These are phyloP conservation scores for Colletotrichum chrysophilum DNA, from an alignment of 2,329 filamentous ascomycete species.

Conservation along the genomic window DNA sequence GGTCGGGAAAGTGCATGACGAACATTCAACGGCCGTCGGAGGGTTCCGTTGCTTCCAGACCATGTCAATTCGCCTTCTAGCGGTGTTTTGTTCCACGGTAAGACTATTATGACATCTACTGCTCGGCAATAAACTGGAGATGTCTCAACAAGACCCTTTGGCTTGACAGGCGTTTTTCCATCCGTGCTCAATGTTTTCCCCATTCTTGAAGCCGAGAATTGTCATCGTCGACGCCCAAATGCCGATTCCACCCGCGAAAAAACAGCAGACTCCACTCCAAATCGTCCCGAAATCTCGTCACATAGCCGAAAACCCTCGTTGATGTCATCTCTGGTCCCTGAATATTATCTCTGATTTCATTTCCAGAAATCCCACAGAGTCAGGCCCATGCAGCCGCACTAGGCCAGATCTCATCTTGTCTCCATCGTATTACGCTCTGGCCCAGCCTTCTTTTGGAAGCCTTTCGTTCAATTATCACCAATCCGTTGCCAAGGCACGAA, in stretches of 20 bases:
- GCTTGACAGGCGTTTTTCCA: background rate
- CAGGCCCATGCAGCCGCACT: background rate
- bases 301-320: conserved; percentile 23
- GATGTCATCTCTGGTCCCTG: conserved; percentile 15
- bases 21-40: background rate
- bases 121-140: background rate
- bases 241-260: conserved; percentile 20
- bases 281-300: conserved; percentile 9
- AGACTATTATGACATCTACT: background rate
- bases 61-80: background rate
- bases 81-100: background rate
- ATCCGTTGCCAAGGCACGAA: background rate
- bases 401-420: background rate
- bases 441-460: background rate
- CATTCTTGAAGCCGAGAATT: background rate
- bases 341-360: background rate
- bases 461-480: background rate
- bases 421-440: background rate
- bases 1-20: background rate
- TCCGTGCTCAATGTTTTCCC: background rate
- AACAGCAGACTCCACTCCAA: conserved; percentile 8
- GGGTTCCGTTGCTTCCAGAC: background rate
- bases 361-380: background rate
- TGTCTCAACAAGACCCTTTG: background rate
- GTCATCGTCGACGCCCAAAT: background rate